Evolutionary conservation across 495 filamentous ascomycete genomes (phyloP).

Genomic region (Trichoderma virens): DNA sequence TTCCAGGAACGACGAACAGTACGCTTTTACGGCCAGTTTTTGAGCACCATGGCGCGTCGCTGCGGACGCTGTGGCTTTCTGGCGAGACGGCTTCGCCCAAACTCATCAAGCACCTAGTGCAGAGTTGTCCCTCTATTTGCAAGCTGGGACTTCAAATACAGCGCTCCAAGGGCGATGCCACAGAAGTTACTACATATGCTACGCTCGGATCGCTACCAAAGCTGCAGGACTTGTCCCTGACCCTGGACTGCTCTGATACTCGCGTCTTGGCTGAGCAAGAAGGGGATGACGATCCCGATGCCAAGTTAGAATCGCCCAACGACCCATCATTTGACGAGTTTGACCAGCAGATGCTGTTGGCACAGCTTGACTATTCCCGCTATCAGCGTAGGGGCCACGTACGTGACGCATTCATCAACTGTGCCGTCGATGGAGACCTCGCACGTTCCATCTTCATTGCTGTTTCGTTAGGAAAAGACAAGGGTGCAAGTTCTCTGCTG

Average conservation of each 20-base stretch:
- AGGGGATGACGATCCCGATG: not conserved
- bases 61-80: not conserved
- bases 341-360: not conserved
- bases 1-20: not conserved
- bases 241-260: not conserved
- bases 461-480: not conserved
- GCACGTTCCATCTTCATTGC: not conserved
- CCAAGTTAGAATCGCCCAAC: not conserved
- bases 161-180: not conserved
- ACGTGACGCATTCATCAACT: not conserved
- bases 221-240: not conserved
- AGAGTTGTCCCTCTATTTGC: not conserved
- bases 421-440: not conserved
- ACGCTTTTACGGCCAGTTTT: not conserved
- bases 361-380: not conserved
- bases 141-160: not conserved
- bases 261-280: not conserved
- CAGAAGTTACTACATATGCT: not conserved
- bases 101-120: not conserved
- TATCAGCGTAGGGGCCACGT: not conserved
- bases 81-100: not conserved
- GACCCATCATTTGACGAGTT: not conserved
- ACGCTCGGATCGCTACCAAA: not conserved
- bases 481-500: not conserved
- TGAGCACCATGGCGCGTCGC: not conserved